Conservation (phyloP, 257 asterid genomes). For the Primulina eburnea region DNA sequence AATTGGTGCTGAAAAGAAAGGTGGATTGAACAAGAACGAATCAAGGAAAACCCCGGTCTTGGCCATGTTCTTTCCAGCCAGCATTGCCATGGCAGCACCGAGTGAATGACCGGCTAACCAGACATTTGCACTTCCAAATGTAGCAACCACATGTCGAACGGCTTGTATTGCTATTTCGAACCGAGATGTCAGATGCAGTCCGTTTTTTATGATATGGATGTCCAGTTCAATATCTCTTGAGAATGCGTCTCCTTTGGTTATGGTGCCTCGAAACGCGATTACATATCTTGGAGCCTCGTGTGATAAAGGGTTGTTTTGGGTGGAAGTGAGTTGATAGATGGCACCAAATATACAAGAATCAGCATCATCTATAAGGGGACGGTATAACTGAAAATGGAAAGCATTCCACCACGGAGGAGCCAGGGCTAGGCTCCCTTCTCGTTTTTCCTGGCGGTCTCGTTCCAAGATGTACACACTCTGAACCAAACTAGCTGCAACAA, state of each 20-base stretch:
- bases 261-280: conserved; percentile 80
- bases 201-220: conserved; percentile 54
- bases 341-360: conserved; percentile 85
- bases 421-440: conserved; percentile 60
- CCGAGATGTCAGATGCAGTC: conserved; percentile 76
- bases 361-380: conserved; percentile 58
- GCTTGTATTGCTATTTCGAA: conserved; percentile 73
- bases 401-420: conserved; percentile 89
- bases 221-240: conserved; percentile 68
- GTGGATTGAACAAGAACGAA: conserved; percentile 77
- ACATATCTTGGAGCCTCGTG: conserved; percentile 48
- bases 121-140: conserved; percentile 52
- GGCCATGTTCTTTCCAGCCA: conserved; percentile 75
- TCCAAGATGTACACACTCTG: conserved; percentile 78
- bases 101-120: conserved; percentile 94
- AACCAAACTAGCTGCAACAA: conserved; percentile 86
- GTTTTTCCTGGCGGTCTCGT: conserved; percentile 76
- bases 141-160: conserved; percentile 59
- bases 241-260: conserved; percentile 73
- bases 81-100: conserved; percentile 84
- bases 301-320: conserved; percentile 17
- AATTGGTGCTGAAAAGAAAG: conserved; percentile 80
- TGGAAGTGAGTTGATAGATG: conserved; percentile 45
- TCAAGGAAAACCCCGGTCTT: conserved; percentile 56
- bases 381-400: conserved; percentile 57